Base-by-base conservation (phyloP, 2,329 filamentous ascomycete species). In the Leptographium lundbergii region DNA sequence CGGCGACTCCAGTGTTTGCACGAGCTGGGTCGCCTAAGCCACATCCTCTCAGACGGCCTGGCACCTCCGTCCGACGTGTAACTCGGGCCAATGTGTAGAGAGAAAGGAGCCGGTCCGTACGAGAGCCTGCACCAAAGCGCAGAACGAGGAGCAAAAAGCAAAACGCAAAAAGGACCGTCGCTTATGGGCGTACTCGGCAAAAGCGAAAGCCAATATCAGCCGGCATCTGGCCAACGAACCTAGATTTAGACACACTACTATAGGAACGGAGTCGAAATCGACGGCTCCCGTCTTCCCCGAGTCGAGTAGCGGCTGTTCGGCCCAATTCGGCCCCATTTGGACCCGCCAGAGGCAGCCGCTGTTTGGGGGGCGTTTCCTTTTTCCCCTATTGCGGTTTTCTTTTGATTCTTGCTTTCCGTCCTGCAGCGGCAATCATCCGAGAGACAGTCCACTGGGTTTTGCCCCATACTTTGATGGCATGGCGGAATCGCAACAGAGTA, bases 241-340 rank as follows among this genome's bases (percentile, higher is more conserved):
- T 52, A 52, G 11, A 24, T 14, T 29, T 13, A 52, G 50, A 32
- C 27, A 29, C 48, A 52, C 50, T 52, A 54, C 22, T 7, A 34
- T 4, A 32, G 17, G 25, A 50, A 57, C 55, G 36, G 55, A 39
- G 36, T 22, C 55, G 19, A 10, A 27, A 27, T 27, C 19, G 55
- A 53, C 45, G 56, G 56, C 50, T 57, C 48, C 56, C 56, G 56
- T 53, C 42, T 57, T 57, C 56, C 56, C 56, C 56, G 56, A 57
- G 47, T 27, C 47, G 29, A 39, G n/a, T 24, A 53, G 48, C 32
- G 22, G 22, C 47, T 50, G 47, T 32, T 25, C 50, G 50, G 55
- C 7, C 55, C 55, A 50, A 24, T 14, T 50, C n/a, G 47, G 47
- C 47, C 22, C 56, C 45, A 52, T 52, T 17, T 13, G 27, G 51